Evolutionary conservation across 768 basidiomycete genomes (phyloP).

Genomic region (Tulasnella sp.): DNA sequence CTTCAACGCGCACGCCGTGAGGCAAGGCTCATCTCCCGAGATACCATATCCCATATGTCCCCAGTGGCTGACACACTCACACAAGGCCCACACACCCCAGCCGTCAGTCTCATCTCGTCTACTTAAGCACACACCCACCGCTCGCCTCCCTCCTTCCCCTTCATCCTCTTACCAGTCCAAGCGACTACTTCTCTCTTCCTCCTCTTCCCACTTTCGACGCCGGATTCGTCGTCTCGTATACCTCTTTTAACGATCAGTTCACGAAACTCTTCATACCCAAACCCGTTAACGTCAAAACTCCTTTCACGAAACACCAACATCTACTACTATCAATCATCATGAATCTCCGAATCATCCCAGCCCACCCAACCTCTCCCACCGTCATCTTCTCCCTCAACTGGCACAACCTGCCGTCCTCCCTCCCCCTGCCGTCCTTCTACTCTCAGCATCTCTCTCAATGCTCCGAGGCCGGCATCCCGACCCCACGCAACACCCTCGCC

Average conservation of each 20-base stretch:
- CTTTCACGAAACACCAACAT: not conserved
- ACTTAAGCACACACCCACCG: not conserved
- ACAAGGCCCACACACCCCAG: not conserved
- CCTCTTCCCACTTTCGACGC: not conserved
- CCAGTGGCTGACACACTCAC: not conserved
- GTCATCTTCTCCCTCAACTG: conserved; percentile 31
- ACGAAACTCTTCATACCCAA: not conserved
- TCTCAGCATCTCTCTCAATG: conserved; percentile 23
- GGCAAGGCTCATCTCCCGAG: conserved; percentile 20
- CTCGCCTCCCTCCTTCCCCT: not conserved
- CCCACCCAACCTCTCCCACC: conserved; percentile 23
- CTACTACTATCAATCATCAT: not conserved
- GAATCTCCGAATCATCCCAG: conserved; percentile 30
- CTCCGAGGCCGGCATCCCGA: conserved; percentile 14
- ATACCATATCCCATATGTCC: not conserved
- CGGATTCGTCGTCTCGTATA: conserved; percentile 18
- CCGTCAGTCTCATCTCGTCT: not conserved
- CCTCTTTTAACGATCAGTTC: conserved; percentile 7
- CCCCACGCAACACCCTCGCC: conserved; percentile 27
- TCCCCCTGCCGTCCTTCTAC: conserved; percentile 26
- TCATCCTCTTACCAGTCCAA: conserved; percentile 10
- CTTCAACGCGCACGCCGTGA: not conserved
- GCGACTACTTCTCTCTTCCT: not conserved
- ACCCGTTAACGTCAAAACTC: not conserved
- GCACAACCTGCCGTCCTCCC: conserved; percentile 24